phyloP scores from a whole-genome alignment of 140 eudicot genomes.

The Oenanthe javanica region DNA sequence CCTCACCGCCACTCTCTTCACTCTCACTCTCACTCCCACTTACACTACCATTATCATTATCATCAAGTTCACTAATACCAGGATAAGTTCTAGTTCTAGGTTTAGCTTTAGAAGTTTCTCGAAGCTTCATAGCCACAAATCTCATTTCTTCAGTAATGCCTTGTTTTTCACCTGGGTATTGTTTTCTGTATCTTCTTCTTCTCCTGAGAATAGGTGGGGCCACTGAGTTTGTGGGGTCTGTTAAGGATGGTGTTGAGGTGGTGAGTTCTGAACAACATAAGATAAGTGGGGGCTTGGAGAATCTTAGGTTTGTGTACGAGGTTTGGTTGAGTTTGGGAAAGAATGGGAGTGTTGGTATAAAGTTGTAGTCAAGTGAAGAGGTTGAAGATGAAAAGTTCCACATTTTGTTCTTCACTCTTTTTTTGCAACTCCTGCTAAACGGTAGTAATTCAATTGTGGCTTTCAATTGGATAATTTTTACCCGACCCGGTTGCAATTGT shows the following conservation, averaged over 20 bases:
- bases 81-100: not conserved
- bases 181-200: constrained; percentile 50
- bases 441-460: not conserved
- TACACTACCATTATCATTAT: not conserved
- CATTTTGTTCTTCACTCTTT: not conserved
- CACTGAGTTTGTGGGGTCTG: not conserved
- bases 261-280: not conserved
- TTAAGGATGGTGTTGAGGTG: not conserved
- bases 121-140: constrained; percentile 85
- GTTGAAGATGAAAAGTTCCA: constrained; percentile 20
- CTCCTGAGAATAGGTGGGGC: constrained; percentile 38
- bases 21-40: constrained; percentile 13
- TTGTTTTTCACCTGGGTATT: constrained; percentile 62
- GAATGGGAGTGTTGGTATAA: constrained; percentile 4
- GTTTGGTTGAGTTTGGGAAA: constrained; percentile 11
- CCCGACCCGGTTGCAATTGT: not conserved
- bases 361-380: not conserved
- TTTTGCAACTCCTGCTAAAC: not conserved
- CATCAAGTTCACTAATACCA: not conserved
- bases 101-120: constrained; percentile 29
- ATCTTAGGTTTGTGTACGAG: constrained; percentile 12
- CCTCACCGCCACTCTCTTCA: constrained; percentile 10
- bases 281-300: not conserved
- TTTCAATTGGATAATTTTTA: not conserved
- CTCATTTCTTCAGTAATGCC: constrained; percentile 96